phyloP scores from a whole-genome alignment of 164 flowering plant species.

The Malania oleifera region DNA sequence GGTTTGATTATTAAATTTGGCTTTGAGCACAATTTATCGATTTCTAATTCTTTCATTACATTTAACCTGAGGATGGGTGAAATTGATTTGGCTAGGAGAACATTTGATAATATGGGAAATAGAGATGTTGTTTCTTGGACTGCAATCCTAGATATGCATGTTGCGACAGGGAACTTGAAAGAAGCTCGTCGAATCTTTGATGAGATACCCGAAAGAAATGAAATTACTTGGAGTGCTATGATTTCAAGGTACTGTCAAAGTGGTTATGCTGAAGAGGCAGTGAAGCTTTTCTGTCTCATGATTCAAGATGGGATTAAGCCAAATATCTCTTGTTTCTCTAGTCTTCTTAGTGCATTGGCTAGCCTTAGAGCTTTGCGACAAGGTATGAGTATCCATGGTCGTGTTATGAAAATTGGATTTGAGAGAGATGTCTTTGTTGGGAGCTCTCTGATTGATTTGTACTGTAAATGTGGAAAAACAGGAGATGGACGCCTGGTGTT shows the following conservation, averaged over 20 bases:
- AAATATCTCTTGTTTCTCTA: slow-evolving; percentile 28
- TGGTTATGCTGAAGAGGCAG: slow-evolving; percentile 33
- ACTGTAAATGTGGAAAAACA: slow-evolving; percentile 45
- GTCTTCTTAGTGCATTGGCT: slow-evolving; percentile 30
- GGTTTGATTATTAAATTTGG: slow-evolving; percentile 48
- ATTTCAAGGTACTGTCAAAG: slow-evolving; percentile 43
- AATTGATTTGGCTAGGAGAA: slow-evolving; percentile 33
- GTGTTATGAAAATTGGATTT: slow-evolving; percentile 35
- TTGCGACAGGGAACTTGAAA: slow-evolving; percentile 27
- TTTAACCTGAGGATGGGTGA: slow-evolving; percentile 43
- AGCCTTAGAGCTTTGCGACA: slow-evolving; percentile 17
- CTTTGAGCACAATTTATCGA: slow-evolving; percentile 32
- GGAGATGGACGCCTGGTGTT: slow-evolving; percentile 39
- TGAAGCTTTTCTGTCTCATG: slow-evolving; percentile 33
- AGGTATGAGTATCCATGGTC: slow-evolving; percentile 34
- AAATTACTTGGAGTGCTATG: slow-evolving; percentile 49
- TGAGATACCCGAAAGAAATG: slow-evolving; percentile 46
- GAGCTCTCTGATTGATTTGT: slow-evolving; percentile 54
- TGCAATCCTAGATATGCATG: slow-evolving; percentile 36
- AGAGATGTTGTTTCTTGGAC: slow-evolving; percentile 48
- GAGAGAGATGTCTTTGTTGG: slow-evolving; percentile 34
- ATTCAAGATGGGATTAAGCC: slow-evolving; percentile 23
- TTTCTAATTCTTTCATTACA: slow-evolving; percentile 49
- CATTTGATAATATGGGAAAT: slow-evolving; percentile 43
- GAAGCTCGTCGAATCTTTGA: slow-evolving; percentile 39